Evolutionary conservation across 352 stramenopile species (phyloP).

Genomic region (Globisporangium radiosum): DNA sequence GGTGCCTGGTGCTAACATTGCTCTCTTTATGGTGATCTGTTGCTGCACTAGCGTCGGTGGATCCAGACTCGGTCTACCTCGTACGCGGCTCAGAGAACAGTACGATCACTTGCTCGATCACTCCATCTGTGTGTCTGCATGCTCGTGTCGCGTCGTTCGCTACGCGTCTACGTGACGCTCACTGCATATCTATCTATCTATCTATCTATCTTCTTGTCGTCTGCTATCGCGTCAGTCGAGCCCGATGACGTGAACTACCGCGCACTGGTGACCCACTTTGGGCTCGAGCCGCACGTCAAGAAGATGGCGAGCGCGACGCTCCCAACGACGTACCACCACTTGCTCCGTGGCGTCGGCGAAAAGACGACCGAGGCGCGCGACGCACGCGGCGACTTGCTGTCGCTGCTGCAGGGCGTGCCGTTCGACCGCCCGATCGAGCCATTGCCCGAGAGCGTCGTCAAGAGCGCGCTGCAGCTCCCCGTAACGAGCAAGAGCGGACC

Average conservation of each 20-base stretch:
- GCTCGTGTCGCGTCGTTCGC: neutral
- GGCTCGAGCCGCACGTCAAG: constrained; percentile 47
- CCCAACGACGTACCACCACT: constrained; percentile 62
- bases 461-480: constrained; percentile 63
- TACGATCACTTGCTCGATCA: constrained; percentile 16
- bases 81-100: constrained; percentile 48
- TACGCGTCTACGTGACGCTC: neutral
- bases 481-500: constrained; percentile 50
- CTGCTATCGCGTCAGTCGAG: constrained; percentile 31
- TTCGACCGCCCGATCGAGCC: constrained; percentile 79
- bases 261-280: constrained; percentile 59
- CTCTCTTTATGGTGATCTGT: neutral
- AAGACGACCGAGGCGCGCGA: constrained; percentile 23
- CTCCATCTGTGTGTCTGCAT: neutral
- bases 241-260: constrained; percentile 50
- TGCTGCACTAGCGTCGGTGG: constrained; percentile 16
- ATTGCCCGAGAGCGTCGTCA: constrained; percentile 61
- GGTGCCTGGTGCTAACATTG: no score
- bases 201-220: neutral
- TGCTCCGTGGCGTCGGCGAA: constrained; percentile 63
- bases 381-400: constrained; percentile 49
- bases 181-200: constrained; percentile 1
- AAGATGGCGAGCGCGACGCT: constrained; percentile 59
- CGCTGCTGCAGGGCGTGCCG: constrained; percentile 57
- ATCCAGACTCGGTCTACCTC: constrained; percentile 53